Evolutionary conservation across 116 monocot genomes (phyloP).

Genomic region (Phalaenopsis hybrid): DNA sequence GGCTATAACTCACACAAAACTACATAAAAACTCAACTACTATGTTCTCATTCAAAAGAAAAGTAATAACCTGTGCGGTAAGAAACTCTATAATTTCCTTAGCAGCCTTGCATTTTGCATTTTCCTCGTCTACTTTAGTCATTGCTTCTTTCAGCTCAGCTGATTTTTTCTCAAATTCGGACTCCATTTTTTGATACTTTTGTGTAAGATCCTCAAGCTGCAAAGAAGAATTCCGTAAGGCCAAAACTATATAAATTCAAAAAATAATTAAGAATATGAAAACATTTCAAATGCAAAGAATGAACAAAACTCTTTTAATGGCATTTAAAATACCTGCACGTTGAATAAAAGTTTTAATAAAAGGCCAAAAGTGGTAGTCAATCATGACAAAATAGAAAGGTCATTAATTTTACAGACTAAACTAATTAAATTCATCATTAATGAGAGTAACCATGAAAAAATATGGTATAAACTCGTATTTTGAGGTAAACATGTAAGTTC

Average conservation of each 20-base stretch:
- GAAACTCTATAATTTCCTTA: slow-evolving; percentile 92
- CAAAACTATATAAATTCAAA: background rate
- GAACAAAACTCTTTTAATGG: background rate
- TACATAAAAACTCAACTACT: background rate
- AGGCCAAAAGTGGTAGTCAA: background rate
- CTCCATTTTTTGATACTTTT: slow-evolving; percentile 66
- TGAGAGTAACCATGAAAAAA: too few species aligned
- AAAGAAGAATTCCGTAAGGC: background rate
- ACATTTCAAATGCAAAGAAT: background rate
- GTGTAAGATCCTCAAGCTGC: slow-evolving; percentile 69
- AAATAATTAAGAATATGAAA: background rate
- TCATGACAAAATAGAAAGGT: background rate
- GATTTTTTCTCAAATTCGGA: slow-evolving; percentile 55
- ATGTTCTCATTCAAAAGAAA: background rate
- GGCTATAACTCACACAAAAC: background rate
- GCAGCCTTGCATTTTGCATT: slow-evolving; percentile 81
- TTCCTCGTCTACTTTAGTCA: slow-evolving; percentile 57
- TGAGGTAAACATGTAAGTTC: too few species aligned
- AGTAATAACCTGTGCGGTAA: slow-evolving; percentile 68
- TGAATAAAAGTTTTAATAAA: background rate
- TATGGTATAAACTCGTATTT: too few species aligned
- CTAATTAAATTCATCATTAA: too few species aligned
- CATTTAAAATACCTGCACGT: background rate
- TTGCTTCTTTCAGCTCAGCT: slow-evolving; percentile 65
- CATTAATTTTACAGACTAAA: background rate